Evolutionary conservation across 2,329 filamentous ascomycete genomes (phyloP).

Genomic region (Penicillium digitatum): DNA sequence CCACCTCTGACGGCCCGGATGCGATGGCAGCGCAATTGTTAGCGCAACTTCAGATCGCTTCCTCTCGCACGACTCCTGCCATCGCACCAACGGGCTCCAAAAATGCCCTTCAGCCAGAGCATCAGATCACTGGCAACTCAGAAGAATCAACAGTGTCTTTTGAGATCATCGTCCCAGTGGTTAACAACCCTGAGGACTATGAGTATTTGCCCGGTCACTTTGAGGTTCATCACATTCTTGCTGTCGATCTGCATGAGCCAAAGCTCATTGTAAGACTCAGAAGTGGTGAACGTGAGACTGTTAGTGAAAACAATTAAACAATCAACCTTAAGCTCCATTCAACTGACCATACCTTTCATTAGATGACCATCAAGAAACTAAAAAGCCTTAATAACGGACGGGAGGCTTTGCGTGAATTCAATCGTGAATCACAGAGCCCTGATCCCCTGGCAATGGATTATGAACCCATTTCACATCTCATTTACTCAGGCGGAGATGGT

Average conservation of each 20-base stretch:
- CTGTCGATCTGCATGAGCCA: slow-evolving; percentile 23
- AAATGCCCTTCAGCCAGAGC: background rate
- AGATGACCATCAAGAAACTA: slow-evolving; percentile 30
- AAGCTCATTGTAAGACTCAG: slow-evolving; percentile 33
- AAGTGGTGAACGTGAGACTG: slow-evolving; percentile 37
- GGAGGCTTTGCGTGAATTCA: slow-evolving; percentile 14
- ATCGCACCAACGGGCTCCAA: background rate
- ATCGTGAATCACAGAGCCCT: slow-evolving; percentile 11
- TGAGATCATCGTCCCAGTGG: slow-evolving; percentile 32
- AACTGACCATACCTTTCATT: slow-evolving; percentile 1
- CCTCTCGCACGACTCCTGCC: background rate
- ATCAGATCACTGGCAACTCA: background rate
- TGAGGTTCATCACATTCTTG: slow-evolving; percentile 30
- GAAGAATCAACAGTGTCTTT: background rate
- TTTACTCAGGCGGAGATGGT: slow-evolving; percentile 8
- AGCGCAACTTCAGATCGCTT: slow-evolving; percentile 4
- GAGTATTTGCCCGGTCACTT: slow-evolving; percentile 41
- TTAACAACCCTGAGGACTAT: slow-evolving; percentile 35
- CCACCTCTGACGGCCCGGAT: slow-evolving; percentile 4
- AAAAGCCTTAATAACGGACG: slow-evolving; percentile 29
- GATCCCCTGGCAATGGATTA: slow-evolving; percentile 4
- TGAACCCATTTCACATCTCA: background rate
- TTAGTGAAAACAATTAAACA: slow-evolving; percentile 21
- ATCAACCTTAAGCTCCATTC: slow-evolving; percentile 10
- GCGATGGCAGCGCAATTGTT: slow-evolving; percentile 8